These are phyloP conservation scores for Scedosporium minutisporum DNA, from an alignment of 2,329 filamentous ascomycete species.

Conservation along the genomic window DNA sequence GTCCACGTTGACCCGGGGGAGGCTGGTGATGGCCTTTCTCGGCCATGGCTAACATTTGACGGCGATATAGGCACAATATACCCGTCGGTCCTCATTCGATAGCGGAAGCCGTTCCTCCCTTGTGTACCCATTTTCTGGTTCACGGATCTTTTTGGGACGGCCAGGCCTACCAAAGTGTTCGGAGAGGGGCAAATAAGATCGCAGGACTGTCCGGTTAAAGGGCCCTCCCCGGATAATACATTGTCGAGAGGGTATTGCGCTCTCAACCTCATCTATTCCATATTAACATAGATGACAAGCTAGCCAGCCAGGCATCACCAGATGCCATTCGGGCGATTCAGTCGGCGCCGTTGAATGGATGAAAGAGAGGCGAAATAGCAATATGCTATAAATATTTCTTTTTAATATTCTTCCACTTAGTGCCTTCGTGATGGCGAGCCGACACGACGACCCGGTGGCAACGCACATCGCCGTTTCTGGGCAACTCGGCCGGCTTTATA, in stretches of 20 bases:
- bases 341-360: background rate
- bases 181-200: background rate
- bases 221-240: slow-evolving; percentile 1
- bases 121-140: background rate
- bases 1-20: background rate
- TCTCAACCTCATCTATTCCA: slow-evolving; percentile 5
- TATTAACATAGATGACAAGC: slow-evolving; percentile 6
- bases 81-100: slow-evolving; percentile 3
- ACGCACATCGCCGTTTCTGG: background rate
- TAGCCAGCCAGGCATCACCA: background rate
- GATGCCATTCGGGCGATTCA: background rate
- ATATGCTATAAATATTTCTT: slow-evolving; percentile 5
- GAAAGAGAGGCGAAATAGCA: background rate
- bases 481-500: slow-evolving; percentile 2
- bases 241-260: background rate
- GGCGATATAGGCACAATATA: background rate
- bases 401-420: background rate
- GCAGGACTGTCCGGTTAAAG: slow-evolving; percentile 5
- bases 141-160: background rate
- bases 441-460: slow-evolving; percentile 3
- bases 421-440: background rate
- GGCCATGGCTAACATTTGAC: background rate
- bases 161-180: background rate
- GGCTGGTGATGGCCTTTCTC: background rate
- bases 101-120: background rate